Conservation (phyloP, 225 moss, liverwort and hornwort species). For the Bryoerythrophyllum caledonicum region DNA sequence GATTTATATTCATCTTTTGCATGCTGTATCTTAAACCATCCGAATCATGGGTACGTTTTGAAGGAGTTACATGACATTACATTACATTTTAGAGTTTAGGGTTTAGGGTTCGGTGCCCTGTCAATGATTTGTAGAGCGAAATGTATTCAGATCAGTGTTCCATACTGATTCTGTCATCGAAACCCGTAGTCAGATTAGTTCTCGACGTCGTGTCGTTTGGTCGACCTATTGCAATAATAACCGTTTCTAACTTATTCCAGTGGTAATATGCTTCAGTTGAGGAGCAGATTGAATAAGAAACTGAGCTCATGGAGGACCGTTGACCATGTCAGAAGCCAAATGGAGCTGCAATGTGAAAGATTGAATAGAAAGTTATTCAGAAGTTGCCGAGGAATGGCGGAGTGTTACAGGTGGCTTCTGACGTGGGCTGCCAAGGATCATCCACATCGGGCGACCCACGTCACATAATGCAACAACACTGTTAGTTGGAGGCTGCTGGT, state of each 20-base stretch:
- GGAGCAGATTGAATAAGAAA: neutral
- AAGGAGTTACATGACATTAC: too few relatives aligned
- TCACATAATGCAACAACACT: too few relatives aligned
- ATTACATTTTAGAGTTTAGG: neutral
- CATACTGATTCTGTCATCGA: constrained; percentile 5
- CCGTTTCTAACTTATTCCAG: neutral
- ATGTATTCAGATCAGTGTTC: too few relatives aligned
- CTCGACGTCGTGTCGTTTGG: neutral
- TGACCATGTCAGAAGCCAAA: neutral
- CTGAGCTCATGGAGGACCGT: neutral
- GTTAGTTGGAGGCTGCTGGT: neutral
- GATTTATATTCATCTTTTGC: neutral
- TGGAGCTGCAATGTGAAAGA: neutral
- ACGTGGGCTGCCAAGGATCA: neutral
- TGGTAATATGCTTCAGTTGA: neutral
- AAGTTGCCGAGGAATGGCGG: neutral
- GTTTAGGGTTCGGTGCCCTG: neutral
- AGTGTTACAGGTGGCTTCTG: neutral
- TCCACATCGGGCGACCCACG: too few relatives aligned
- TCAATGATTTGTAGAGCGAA: too few relatives aligned
- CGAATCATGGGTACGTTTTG: neutral
- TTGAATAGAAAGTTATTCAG: neutral
- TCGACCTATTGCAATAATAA: neutral
- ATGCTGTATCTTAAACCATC: neutral
- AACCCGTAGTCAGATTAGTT: constrained; percentile 6